A percentile compares a stretch with the other conserved stretches of the same genome.
These are phyloP conservation scores for Naegleria fowleri DNA, from an alignment of 208 protist species.

Conservation along the genomic window DNA sequence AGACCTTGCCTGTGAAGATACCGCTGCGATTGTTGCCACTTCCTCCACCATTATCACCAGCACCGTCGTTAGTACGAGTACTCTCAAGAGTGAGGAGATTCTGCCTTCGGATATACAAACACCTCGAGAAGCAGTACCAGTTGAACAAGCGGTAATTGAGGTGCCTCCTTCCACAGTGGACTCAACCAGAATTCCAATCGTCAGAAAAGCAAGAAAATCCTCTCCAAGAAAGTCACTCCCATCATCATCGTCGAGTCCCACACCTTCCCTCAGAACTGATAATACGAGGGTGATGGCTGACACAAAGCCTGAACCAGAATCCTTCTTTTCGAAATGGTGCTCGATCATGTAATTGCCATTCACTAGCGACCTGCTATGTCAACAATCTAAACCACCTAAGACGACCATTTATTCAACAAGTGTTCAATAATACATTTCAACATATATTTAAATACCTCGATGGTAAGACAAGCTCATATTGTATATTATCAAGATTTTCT, in stretches of 20 bases:
- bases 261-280: too few relatives aligned
- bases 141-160: too few relatives aligned
- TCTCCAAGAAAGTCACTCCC: background rate
- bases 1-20: background rate
- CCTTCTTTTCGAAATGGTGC: background rate
- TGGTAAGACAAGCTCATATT: too few relatives aligned
- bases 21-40: background rate
- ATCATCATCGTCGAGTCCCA: background rate
- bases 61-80: background rate
- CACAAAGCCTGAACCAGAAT: background rate
- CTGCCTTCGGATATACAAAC: background rate
- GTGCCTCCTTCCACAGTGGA: too few relatives aligned
- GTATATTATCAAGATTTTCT: too few relatives aligned
- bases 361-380: too few relatives aligned
- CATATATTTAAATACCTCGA: too few relatives aligned
- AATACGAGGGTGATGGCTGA: too few relatives aligned
- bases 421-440: too few relatives aligned
- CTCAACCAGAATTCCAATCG: background rate
- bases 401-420: background rate
- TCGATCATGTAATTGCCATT: background rate
- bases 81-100: background rate
- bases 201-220: background rate
- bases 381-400: too few relatives aligned
- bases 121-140: too few relatives aligned
- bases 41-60: background rate